Evolutionary conservation across 164 flowering plant species (phyloP).

Genomic region (Macadamia tetraphylla): DNA sequence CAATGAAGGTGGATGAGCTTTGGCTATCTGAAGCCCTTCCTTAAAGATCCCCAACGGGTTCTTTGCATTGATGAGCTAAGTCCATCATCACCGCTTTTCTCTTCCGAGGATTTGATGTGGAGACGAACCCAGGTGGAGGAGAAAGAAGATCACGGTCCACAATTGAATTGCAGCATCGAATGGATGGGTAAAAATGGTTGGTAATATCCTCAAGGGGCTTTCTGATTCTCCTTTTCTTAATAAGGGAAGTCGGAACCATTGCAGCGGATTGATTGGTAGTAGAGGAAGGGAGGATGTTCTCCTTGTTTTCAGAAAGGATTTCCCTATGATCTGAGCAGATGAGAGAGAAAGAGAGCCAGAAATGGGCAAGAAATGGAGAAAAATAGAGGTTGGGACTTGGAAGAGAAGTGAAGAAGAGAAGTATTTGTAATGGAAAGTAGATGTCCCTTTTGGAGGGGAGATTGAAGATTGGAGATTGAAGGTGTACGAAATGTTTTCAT

Average conservation of each 20-base stretch:
- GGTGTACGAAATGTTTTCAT: not conserved
- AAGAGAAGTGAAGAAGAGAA: too few species aligned
- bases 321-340: not conserved
- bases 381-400: not conserved
- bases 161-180: not conserved
- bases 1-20: too few species aligned
- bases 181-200: slow-evolving; percentile 1
- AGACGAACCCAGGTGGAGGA: not conserved
- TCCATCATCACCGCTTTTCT: not conserved
- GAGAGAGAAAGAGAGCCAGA: not conserved
- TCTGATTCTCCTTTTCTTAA: slow-evolving; percentile 15
- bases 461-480: too few species aligned
- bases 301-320: slow-evolving; percentile 15
- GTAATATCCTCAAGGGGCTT: slow-evolving; percentile 23
- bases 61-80: not conserved
- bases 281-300: slow-evolving; percentile 19
- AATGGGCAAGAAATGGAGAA: not conserved
- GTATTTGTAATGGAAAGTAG: too few species aligned
- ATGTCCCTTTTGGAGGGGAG: too few species aligned
- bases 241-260: not conserved
- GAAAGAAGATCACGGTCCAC: not conserved
- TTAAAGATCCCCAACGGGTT: slow-evolving; percentile 1
- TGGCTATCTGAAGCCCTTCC: slow-evolving; percentile 3
- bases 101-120: not conserved
- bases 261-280: not conserved